Conservation (phyloP, 768 basidiomycete genomes). For the Podaxis rugospora region DNA sequence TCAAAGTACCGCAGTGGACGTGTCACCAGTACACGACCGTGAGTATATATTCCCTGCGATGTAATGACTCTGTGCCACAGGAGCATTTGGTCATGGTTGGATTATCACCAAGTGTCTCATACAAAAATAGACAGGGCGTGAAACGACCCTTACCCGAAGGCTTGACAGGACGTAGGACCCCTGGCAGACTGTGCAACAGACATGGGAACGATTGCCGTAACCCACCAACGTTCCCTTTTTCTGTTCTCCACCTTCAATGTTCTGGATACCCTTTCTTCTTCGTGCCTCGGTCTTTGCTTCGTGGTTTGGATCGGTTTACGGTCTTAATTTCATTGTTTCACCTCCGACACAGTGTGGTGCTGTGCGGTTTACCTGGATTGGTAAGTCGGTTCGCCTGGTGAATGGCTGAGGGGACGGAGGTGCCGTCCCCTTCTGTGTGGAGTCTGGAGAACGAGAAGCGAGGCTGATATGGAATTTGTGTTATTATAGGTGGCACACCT, state of each 20-base stretch:
- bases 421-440: background rate
- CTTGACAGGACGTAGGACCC: no score
- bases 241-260: constrained; percentile 11
- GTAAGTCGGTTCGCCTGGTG: constrained; percentile 8
- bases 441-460: background rate
- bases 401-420: background rate
- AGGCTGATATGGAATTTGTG: background rate
- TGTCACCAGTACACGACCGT: background rate
- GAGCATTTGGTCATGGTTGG: no score
- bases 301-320: constrained; percentile 6
- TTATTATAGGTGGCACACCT: constrained; percentile 20
- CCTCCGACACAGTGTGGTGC: constrained; percentile 22
- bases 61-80: no score
- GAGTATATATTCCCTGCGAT: background rate
- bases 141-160: no score
- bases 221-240: background rate
- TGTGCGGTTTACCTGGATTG: constrained; percentile 22
- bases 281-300: background rate
- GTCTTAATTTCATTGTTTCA: constrained; percentile 18
- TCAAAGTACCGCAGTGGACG: no score
- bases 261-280: constrained; percentile 4
- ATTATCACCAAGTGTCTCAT: no score
- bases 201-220: background rate
- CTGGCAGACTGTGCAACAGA: background rate
- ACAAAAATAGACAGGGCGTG: no score